Evolutionary conservation across 208 protist genomes (phyloP), one percentile per base, ranked within the genome.

Genomic region (Leishmania guyanensis): DNA sequence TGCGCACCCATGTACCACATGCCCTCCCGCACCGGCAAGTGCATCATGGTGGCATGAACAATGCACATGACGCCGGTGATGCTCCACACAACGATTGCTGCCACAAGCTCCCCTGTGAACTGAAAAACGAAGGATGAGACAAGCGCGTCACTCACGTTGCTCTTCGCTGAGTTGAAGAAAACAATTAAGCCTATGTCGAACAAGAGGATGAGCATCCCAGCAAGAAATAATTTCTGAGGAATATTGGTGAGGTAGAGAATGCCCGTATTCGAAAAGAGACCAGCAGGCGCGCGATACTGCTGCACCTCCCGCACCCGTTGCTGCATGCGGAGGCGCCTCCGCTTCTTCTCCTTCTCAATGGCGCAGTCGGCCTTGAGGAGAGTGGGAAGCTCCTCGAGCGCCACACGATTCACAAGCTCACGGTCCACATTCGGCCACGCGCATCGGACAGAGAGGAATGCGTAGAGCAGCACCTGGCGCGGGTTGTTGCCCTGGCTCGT

Each of bases 401-500:
- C 87, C 65, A 93, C 36, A 17, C 36, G 77, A 6, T 86, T 16
- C 22, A 93, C 84, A 6, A 97, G 81, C 58, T 91, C 84, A 75
- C 83, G 78, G 66, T 95, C 93, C 4, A 94, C 75, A 29, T 80
- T 50, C 26, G 88, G 89, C 83, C 86, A 94, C 36, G 79, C 85
- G 43, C 89, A 88, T 16, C 91, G 89, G 75, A 74, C 78, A 16
- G 72, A 80, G 81, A 97, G 79, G 78, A 95, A 97, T 50, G 88
- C 78, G 8, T 89, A 86, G 36, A 97, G 84, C 43, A 87, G 82
- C 68, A 95, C 86, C 66, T 92, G 86, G 8, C 86, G 89, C n/a
- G 86, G 87, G 78, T 95, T 95, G 82, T 95, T 97, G 48, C 84
- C 82, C 76, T 95, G 86, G 83, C 82, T 86, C 51, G 90, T 93